phyloP scores from a whole-genome alignment of 768 basidiomycete species.

The Lactarius trivialis region DNA sequence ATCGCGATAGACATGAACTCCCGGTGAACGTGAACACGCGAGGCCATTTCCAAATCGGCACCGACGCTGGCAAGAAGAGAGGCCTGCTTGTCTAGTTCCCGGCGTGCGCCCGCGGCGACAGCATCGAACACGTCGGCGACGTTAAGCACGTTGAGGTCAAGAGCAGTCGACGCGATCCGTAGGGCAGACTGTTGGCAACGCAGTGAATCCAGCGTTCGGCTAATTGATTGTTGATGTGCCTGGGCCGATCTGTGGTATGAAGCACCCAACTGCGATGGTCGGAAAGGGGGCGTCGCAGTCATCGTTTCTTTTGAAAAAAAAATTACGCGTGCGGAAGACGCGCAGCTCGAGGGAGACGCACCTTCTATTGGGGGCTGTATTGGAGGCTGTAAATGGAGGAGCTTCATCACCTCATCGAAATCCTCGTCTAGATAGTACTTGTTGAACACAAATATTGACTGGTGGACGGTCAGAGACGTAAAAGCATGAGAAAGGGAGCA shows the following conservation, averaged over 20 bases:
- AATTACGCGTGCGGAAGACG: conserved; percentile 1
- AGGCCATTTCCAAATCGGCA: conserved; percentile 66
- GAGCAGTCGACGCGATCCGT: conserved; percentile 61
- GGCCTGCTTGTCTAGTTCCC: conserved; percentile 64
- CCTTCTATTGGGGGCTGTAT: conserved; percentile 71
- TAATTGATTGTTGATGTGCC: conserved; percentile 56
- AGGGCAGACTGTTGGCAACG: conserved; percentile 64
- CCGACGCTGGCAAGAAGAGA: conserved; percentile 56
- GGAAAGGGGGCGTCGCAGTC: conserved; percentile 65
- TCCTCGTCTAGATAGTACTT: conserved; percentile 71
- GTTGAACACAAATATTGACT: conserved; percentile 82
- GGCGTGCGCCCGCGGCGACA: conserved; percentile 46
- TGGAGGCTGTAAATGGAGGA: conserved; percentile 53
- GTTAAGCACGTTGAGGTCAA: conserved; percentile 67
- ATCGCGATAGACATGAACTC: conserved; percentile 68
- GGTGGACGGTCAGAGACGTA: neutral
- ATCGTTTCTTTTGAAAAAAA: conserved; percentile 41
- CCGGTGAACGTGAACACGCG: conserved; percentile 58
- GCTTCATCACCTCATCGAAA: conserved; percentile 55
- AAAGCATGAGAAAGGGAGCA: conserved; percentile 14
- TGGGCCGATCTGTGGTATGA: conserved; percentile 61
- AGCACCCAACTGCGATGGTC: conserved; percentile 57
- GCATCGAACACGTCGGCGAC: conserved; percentile 65
- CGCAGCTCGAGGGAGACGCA: conserved; percentile 27
- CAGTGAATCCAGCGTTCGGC: conserved; percentile 44